Percentiles rank a stretch among this genome's conserved stretches.
phyloP scores from a whole-genome alignment of 2,329 filamentous ascomycete species.

The Akanthomyces dipterigenus region DNA sequence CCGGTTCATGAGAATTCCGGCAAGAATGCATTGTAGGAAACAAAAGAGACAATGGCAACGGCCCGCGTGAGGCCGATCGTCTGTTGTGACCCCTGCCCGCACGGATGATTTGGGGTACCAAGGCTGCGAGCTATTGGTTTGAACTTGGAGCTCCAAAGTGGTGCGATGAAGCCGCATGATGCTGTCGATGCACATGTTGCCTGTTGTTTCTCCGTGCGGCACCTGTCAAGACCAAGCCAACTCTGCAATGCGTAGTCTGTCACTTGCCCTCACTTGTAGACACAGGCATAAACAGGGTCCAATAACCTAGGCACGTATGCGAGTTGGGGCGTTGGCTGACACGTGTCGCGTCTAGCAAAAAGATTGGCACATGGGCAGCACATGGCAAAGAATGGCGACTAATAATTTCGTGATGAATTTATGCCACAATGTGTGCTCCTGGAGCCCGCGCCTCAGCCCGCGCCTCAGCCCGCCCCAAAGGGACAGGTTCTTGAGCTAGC shows the following conservation, averaged over 20 bases:
- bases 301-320: background rate
- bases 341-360: background rate
- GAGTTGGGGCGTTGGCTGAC: background rate
- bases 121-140: background rate
- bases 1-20: no score
- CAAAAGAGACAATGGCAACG: background rate
- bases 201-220: no score
- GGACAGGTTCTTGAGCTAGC: no score
- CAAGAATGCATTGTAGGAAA: no score
- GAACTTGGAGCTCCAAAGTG: background rate
- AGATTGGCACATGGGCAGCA: background rate
- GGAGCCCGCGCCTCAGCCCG: background rate
- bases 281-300: background rate
- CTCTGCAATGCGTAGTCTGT: background rate
- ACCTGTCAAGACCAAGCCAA: background rate
- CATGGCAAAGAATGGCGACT: background rate
- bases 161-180: background rate
- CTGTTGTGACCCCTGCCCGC: constrained; percentile 3
- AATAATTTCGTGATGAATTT: constrained; percentile 4
- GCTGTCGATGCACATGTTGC: background rate
- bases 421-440: background rate
- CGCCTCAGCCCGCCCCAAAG: background rate
- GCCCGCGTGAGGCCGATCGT: constrained; percentile 1
- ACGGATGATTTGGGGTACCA: constrained; percentile 9
- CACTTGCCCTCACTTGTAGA: background rate